Evolutionary conservation across 2,329 filamentous ascomycete genomes (phyloP), one percentile per base, ranked within the genome.

Genomic region (Paecilomyces formosus): DNA sequence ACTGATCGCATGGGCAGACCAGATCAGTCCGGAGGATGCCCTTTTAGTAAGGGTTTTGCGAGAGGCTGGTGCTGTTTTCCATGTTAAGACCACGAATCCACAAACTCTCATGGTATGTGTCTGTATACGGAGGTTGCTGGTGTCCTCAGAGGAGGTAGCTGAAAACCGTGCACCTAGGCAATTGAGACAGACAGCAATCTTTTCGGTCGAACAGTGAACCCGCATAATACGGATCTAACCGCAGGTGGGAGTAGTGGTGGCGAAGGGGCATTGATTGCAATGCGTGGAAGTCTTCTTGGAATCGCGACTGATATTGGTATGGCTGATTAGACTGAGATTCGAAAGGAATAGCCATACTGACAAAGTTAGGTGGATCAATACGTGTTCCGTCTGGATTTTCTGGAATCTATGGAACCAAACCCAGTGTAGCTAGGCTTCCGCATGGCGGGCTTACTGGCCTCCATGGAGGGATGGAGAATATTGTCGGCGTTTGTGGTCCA

Each of bases 61-160:
- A 8, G 55, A 63, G 18, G 58, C 62, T 0, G 72, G 72, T 0
- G 72, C 69, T 0, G 64, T 74, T 15, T 60, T 73, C 35, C 69
- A 69, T 56, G 66, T 67, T 21, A 70, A 72, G 50, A 74, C 72
- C 0, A 74, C 69, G 52, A 61, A 69, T 21, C 64, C 70, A 0
- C 65, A 70, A 53, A 60, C 58, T 4, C 57, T 69, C n/a, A 67
- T 70, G 66, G 57, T 52, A 52, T 6, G 26, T 52, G 22, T 52
- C 3, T 12, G 12, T 28, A 24, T 28, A 22, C 5, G 8, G 1
- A 28, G 1, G 24, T 50, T 22, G 13, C 15, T 8, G 13, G 15
- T 9, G 7, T 12, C 5, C 15, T 52, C 6, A 22, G 18, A 26
- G 26, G 9, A 52, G 6, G 22, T 21, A 12, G 13, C 50, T 52